phyloP scores from a whole-genome alignment of 1,284 basidiomycete genomes.

The Malassezia arunalokei region DNA sequence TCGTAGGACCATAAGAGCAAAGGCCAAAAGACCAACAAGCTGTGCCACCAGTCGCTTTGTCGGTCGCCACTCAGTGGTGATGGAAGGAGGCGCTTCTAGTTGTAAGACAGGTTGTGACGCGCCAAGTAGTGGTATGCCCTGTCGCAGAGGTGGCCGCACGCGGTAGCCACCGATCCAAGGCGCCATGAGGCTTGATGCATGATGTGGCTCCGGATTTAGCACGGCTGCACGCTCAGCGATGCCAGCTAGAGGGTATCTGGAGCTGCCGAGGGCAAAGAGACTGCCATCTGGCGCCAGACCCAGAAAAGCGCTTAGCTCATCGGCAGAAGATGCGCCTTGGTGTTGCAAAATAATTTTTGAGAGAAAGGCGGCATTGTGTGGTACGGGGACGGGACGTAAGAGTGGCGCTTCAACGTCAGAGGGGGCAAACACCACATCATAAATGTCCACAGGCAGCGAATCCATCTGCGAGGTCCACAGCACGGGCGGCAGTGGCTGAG shows the following conservation, averaged over 20 bases:
- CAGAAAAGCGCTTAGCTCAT: conserved; percentile 16
- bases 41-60: not conserved
- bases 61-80: not conserved
- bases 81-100: not conserved
- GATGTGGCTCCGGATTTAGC: not conserved
- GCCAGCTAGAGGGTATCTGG: not conserved
- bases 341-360: not conserved
- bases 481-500: conserved; percentile 8
- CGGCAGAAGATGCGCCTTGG: not conserved
- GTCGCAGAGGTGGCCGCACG: not conserved
- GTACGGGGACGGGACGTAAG: conserved; percentile 11
- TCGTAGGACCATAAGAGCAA: conserved; percentile 6
- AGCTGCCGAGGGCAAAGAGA: conserved; percentile 33
- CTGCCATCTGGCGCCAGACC: conserved; percentile 29
- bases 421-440: conserved; percentile 16
- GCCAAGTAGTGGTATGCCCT: not conserved
- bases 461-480: conserved; percentile 3
- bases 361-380: conserved; percentile 1
- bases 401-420: conserved; percentile 2
- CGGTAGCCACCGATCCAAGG: conserved; percentile 12
- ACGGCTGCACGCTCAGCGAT: conserved; percentile 4
- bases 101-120: not conserved
- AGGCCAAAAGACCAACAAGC: not conserved
- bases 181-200: not conserved
- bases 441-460: conserved; percentile 3